Percentiles rank a stretch among this genome's conserved stretches.
Conservation (phyloP, 176 grass and related monocot species). For the Musa troglodytarum region DNA sequence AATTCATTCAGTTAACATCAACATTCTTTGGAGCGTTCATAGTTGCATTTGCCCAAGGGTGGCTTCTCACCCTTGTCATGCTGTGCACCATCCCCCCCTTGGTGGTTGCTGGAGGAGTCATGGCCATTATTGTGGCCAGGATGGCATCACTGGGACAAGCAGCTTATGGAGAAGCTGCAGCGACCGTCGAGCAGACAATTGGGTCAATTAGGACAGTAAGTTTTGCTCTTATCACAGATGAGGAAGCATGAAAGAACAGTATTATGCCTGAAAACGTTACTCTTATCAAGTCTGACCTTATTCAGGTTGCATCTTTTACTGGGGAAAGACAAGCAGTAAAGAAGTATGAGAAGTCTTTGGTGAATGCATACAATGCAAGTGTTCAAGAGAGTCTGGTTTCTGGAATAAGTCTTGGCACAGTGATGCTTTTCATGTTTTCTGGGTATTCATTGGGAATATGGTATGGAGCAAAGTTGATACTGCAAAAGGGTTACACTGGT, state of each 20-base stretch:
- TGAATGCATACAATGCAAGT: slow-evolving; percentile 61
- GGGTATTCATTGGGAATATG: slow-evolving; percentile 96
- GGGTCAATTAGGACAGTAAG: slow-evolving; percentile 90
- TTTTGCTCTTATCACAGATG: background rate
- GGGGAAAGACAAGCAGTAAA: slow-evolving; percentile 77
- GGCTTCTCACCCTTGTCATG: slow-evolving; percentile 95
- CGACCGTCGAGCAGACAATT: slow-evolving; percentile 84
- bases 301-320: slow-evolving; percentile 93
- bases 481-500: slow-evolving; percentile 74
- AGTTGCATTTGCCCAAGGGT: slow-evolving; percentile 89
- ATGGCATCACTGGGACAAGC: slow-evolving; percentile 96
- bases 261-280: no score
- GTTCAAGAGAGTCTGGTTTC: slow-evolving; percentile 75
- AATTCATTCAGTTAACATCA: slow-evolving; percentile 80
- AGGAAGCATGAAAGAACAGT: background rate
- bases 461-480: slow-evolving; percentile 90
- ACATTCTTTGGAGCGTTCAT: slow-evolving; percentile 93
- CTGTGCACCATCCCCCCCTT: slow-evolving; percentile 73
- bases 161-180: slow-evolving; percentile 73
- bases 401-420: slow-evolving; percentile 75
- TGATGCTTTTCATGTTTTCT: slow-evolving; percentile 85
- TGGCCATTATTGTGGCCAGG: slow-evolving; percentile 79
- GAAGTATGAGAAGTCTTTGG: slow-evolving; percentile 65
- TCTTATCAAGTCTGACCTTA: background rate
- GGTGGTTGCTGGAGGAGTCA: slow-evolving; percentile 70